A percentile compares a stretch with the other conserved stretches of the same genome.
Conservation (phyloP, 2,329 filamentous ascomycete genomes). For the Apiospora aurea region DNA sequence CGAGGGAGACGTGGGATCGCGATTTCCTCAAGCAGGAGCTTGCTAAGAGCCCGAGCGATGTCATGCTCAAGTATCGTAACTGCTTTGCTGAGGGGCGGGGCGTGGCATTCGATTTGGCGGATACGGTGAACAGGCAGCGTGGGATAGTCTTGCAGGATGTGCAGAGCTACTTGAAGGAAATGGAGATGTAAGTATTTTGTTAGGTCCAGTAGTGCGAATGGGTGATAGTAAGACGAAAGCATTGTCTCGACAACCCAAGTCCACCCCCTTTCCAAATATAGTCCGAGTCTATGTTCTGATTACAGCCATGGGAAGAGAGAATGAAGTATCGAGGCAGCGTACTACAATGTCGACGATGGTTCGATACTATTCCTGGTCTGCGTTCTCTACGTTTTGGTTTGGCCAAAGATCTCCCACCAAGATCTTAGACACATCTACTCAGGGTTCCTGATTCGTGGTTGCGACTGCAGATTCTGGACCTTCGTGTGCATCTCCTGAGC, state of each 20-base stretch:
- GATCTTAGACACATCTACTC: too few species aligned
- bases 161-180: slow-evolving; percentile 44
- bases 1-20: slow-evolving; percentile 52
- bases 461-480: too few species aligned
- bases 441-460: too few species aligned
- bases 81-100: slow-evolving; percentile 60
- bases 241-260: background rate
- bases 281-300: background rate
- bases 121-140: slow-evolving; percentile 50
- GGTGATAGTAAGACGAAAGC: background rate
- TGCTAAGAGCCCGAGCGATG: slow-evolving; percentile 51
- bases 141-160: slow-evolving; percentile 49
- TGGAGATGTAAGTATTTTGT: slow-evolving; percentile 24
- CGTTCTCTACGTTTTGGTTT: background rate
- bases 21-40: slow-evolving; percentile 50
- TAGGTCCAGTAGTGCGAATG: background rate
- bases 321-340: background rate
- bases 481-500: too few species aligned
- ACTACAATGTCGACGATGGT: background rate
- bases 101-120: slow-evolving; percentile 59
- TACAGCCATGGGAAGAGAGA: background rate
- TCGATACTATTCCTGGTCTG: background rate
- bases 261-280: background rate
- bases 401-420: background rate
- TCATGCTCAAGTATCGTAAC: slow-evolving; percentile 59